Evolutionary conservation across 192 early-diverging fungal genomes (phyloP), one percentile per base, ranked within the genome.

Genomic region (Podila horticola): DNA sequence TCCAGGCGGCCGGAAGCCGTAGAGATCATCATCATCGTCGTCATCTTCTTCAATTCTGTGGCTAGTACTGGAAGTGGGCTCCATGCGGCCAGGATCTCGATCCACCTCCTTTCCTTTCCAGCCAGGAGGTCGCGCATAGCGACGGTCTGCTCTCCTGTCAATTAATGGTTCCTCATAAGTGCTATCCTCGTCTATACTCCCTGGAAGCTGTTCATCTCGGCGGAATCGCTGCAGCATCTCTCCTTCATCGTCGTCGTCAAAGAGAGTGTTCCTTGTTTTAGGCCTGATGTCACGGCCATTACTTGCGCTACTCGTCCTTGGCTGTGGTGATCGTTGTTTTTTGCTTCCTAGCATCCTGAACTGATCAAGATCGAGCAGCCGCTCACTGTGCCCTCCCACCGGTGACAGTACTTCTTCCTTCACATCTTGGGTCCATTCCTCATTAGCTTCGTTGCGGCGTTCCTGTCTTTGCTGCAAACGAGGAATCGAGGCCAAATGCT

Each of bases 401-500:
- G 41, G 41, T 12, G 41, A 45, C 15, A 45, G 41, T 17, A 3
- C 41, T 45, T 45, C 41, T 45, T 45, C 41, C 15, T 45, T 45
- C 15, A 45, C 41, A 17, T 45, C 41, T 2, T 45, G 41, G 1
- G 15, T 45, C 41, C 64, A 31, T 12, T 58, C n/a, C 10, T 58
- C 30, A 33, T 49, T 66, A 5, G 4, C 26, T 15, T 19, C 15
- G 49, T 3, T 41, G 12, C 9, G 11, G 26, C 11, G 29, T 41
- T 19, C n/a, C 58, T 11, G 60, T 49, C 11, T 30, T 24, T 6
- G 17, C 28, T 26, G 52, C 5, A 9, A 6, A 28, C 10, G 26
- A 17, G 5, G 11, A 45, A 22, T 61, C 15, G 77, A 73, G 5
- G 68, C 66, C 8, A 91, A 64, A 28, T 89, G 74, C 3, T 64